Evolutionary conservation across 208 protist species (phyloP).

Genomic region (Leishmania martiniquensis): DNA sequence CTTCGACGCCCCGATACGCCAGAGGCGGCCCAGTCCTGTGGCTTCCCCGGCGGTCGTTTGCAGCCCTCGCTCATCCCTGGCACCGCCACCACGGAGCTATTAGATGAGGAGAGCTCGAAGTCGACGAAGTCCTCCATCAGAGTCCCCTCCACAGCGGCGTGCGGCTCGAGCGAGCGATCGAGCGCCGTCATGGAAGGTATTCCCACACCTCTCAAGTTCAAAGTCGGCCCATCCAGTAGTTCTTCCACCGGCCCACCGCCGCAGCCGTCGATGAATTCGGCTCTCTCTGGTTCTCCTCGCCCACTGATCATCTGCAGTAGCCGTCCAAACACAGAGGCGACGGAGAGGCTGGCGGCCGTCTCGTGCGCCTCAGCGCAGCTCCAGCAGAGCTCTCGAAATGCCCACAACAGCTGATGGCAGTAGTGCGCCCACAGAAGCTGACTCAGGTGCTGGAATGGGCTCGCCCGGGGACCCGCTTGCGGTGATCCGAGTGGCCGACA

Average conservation of each 20-base stretch:
- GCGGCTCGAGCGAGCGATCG: conserved; percentile 15
- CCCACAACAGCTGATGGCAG: conserved; percentile 53
- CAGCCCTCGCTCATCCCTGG: conserved; percentile 1
- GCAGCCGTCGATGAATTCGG: conserved; percentile 7
- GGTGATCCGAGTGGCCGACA: conserved; percentile 9
- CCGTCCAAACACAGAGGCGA: conserved; percentile 59
- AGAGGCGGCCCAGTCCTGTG: background rate
- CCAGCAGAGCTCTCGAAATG: conserved; percentile 60
- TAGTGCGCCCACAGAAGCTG: conserved; percentile 47
- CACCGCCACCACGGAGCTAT: background rate
- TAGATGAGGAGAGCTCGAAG: conserved; percentile 31
- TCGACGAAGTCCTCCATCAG: conserved; percentile 33
- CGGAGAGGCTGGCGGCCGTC: conserved; percentile 53
- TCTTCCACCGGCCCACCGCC: conserved; percentile 3
- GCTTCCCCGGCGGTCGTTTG: background rate
- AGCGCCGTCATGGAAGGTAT: conserved; percentile 21
- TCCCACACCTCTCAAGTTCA: conserved; percentile 2
- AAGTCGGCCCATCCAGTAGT: background rate
- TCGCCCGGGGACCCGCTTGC: background rate
- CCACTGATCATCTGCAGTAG: conserved; percentile 49
- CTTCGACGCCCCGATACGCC: background rate
- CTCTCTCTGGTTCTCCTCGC: conserved; percentile 15
- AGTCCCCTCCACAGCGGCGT: conserved; percentile 2
- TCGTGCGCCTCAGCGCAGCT: conserved; percentile 51
- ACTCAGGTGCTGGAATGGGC: conserved; percentile 22